These are phyloP conservation scores for Nothophytophthora sp. DNA, from an alignment of 352 stramenopile species.

Conservation along the genomic window DNA sequence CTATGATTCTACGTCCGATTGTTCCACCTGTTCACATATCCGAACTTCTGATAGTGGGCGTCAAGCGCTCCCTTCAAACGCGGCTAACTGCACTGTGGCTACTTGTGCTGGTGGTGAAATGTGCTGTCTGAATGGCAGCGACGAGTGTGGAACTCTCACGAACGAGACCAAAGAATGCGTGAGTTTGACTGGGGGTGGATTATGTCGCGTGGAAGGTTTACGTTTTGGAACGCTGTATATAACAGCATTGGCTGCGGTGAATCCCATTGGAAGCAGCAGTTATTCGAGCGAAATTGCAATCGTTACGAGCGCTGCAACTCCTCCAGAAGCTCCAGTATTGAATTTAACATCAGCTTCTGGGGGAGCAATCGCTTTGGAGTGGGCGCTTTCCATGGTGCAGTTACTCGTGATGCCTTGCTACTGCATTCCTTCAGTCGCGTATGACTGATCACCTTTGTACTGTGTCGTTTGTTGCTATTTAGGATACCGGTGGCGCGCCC, in stretches of 20 bases:
- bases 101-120: slow-evolving; percentile 5
- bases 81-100: slow-evolving; percentile 1
- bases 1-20: slow-evolving; percentile 11
- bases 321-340: slow-evolving; percentile 28
- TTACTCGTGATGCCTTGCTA: too few species aligned
- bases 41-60: not conserved
- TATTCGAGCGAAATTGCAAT: slow-evolving; percentile 17
- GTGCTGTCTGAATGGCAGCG: slow-evolving; percentile 20
- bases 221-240: slow-evolving; percentile 28
- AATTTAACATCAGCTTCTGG: slow-evolving; percentile 16
- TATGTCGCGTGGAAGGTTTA: slow-evolving; percentile 33
- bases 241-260: slow-evolving; percentile 27
- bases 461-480: not conserved
- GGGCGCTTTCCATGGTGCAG: slow-evolving; percentile 35
- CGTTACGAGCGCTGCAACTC: slow-evolving; percentile 16
- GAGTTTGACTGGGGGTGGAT: not conserved
- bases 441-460: not conserved
- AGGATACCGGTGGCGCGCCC: slow-evolving; percentile 44
- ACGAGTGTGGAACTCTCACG: slow-evolving; percentile 22
- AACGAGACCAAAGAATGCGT: slow-evolving; percentile 15
- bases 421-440: slow-evolving; percentile 1
- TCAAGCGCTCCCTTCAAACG: not conserved
- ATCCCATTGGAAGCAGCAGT: slow-evolving; percentile 33
- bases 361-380: slow-evolving; percentile 38
- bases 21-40: slow-evolving; percentile 26